phyloP scores from a whole-genome alignment of 257 asterid genomes.

The Prunella vulgaris region DNA sequence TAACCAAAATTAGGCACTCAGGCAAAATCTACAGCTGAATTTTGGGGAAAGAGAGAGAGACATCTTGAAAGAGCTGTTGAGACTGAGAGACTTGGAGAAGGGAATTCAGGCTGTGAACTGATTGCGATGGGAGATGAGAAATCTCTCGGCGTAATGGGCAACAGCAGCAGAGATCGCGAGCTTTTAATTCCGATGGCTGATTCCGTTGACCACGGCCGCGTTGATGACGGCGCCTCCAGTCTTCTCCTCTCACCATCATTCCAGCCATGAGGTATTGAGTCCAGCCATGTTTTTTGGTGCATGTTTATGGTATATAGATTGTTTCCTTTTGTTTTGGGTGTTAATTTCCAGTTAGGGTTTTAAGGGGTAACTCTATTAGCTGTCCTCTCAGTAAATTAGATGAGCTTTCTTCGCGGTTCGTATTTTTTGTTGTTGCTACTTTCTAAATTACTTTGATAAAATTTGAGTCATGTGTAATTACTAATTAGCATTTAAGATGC shows the following conservation, averaged over 20 bases:
- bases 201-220: constrained; percentile 46
- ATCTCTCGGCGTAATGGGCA: constrained; percentile 50
- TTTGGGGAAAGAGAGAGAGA: constrained; percentile 22
- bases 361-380: background rate
- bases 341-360: constrained; percentile 24
- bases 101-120: constrained; percentile 1
- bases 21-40: constrained; percentile 4
- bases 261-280: constrained; percentile 71
- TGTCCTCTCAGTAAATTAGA: background rate
- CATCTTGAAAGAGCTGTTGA: no score
- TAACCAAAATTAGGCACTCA: background rate
- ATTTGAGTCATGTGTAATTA: background rate
- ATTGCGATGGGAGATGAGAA: constrained; percentile 73
- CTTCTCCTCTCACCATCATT: constrained; percentile 54
- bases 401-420: background rate
- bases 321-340: background rate
- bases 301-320: background rate
- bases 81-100: constrained; percentile 18
- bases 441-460: constrained; percentile 1
- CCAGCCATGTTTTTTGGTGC: background rate
- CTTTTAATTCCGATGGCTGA: constrained; percentile 82
- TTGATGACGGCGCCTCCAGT: constrained; percentile 35
- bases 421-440: background rate
- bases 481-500: constrained; percentile 16
- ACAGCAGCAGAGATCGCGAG: constrained; percentile 72